These are phyloP conservation scores for Sphagnum contortum DNA, from an alignment of 225 moss, liverwort and hornwort genomes.

Conservation along the genomic window DNA sequence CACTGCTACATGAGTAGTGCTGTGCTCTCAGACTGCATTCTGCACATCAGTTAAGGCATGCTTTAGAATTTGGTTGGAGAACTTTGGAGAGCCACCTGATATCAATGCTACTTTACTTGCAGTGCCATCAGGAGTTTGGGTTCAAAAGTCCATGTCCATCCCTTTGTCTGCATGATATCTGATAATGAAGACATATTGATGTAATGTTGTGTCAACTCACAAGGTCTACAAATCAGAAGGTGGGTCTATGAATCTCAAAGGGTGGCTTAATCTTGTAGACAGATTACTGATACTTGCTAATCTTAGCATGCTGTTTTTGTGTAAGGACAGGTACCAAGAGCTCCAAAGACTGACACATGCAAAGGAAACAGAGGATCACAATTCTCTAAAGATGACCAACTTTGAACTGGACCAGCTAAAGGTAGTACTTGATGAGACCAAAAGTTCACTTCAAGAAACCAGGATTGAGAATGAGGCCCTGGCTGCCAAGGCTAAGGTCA, in stretches of 20 bases:
- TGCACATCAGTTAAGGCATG: background rate
- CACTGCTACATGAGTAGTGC: background rate
- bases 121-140: no score
- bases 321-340: conserved; percentile 47
- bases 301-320: background rate
- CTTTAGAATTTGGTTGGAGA: no score
- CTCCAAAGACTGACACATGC: conserved; percentile 46
- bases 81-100: no score
- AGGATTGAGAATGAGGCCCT: conserved; percentile 55
- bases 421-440: conserved; percentile 44
- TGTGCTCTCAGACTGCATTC: background rate
- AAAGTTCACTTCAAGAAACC: conserved; percentile 40
- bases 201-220: no score
- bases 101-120: no score
- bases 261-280: no score
- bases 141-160: no score
- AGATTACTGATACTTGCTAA: no score
- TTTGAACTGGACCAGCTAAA: conserved; percentile 56
- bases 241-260: no score
- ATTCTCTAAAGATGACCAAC: conserved; percentile 37
- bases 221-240: no score
- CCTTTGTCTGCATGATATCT: no score
- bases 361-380: conserved; percentile 32
- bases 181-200: no score
- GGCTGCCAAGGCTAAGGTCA: conserved; percentile 58